Base-by-base conservation (phyloP, 805 yeast species). In the Starmerella powellii region DNA sequence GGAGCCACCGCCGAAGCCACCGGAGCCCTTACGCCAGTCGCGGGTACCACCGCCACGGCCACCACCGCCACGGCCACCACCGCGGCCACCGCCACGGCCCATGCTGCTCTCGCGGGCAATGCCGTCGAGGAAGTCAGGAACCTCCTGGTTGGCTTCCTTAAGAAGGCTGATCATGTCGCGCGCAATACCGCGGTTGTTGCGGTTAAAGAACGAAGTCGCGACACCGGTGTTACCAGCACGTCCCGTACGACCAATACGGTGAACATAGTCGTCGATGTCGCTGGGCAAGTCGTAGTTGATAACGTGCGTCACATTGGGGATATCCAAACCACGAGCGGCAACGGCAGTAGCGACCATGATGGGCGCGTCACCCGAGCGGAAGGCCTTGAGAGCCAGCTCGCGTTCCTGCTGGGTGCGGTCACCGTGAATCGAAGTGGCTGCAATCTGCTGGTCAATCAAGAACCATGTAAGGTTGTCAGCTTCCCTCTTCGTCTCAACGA, bases 211-310 rank as follows among this genome's bases (percentile, higher is more conserved):
- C 39, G 99, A 94, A 54, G 96, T 87, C 52, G 99, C 96, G 57
- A 83, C 73, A 82, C 99, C 99, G 49, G 81, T 78, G 71, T 91
- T 91, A 75, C 98, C 98, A 59, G 99, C 99, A 78, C 99, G 91
- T 69, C 98, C 99, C 61, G 99, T 91, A 78, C 98, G 88, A 76
- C 98, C 98, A 63, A 91, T 91, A 72, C 98, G 83, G 72, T 91
- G 98, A 46, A 91, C 98, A 63, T 91, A 91, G 67, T 91, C 98
- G 66, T 91, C 98, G 59, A 91, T 82, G 65, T 91, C 97, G 62
- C 80, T 71, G 64, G 98, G 98, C 64, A 91, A 73, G 63, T 91
- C 98, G 65, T 81, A 91, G 76, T 91, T 91, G 68, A 91, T 80
- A 60, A 91, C 98, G 63, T 88, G 97, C 37, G 93, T 80, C 56